Evolutionary conservation across 768 basidiomycete genomes (phyloP), one percentile per base, ranked within the genome.

Genomic region (Kwoniella heveanensis): DNA sequence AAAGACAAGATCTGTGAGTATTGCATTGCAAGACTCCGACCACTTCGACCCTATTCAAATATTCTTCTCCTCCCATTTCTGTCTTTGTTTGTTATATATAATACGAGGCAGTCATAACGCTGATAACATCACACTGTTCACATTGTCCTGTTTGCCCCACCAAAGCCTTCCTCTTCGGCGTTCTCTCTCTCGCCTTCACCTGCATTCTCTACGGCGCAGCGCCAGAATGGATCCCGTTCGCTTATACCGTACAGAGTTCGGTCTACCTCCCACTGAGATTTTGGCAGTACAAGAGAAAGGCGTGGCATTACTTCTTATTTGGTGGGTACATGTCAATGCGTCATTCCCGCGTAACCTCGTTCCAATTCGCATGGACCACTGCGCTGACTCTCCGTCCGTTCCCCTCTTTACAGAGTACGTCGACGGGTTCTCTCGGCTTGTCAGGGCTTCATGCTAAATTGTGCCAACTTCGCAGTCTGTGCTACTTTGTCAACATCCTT

Each of bases 291-390:
- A 96, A 96, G 85, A 87, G 89, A 77, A 90, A 91, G 59, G 85
- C 86, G 6, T 98, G 90, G 88, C 93, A 96, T 79, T 96, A 95
- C 80, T 95, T 94, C 83, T 85, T 92, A 46, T 92, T 91, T 79
- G 68, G 67, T 74, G 55, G 54, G 66, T 61, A 32, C n/a, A n/a
- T n/a, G n/a, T n/a, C n/a, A n/a, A n/a, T n/a, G n/a, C n/a, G n/a
- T n/a, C n/a, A n/a, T n/a, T n/a, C n/a, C n/a, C n/a, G n/a, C n/a
- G n/a, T n/a, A n/a, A n/a, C n/a, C n/a, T n/a, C n/a, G n/a, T n/a
- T n/a, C n/a, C n/a, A n/a, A n/a, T n/a, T n/a, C n/a, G n/a, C n/a
- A n/a, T n/a, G n/a, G n/a, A n/a, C n/a, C n/a, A n/a, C n/a, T n/a
- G n/a, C n/a, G n/a, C n/a, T n/a, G n/a, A n/a, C n/a, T n/a, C n/a